Evolutionary conservation across 306 rosid genomes (phyloP).

Genomic region (Gleditsia sinensis): DNA sequence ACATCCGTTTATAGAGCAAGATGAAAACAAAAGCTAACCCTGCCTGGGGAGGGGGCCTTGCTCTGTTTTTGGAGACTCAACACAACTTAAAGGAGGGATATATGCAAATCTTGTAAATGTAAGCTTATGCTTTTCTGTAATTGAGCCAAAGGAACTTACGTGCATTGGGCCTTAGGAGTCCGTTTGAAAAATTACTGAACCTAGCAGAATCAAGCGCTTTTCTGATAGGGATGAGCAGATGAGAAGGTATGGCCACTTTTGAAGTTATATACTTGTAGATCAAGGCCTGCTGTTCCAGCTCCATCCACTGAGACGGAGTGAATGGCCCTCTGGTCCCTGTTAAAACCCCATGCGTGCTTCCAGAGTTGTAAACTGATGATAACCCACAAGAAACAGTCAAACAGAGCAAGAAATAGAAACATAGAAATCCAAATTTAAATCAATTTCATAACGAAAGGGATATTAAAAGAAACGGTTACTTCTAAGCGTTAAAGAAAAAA

Average conservation of each 20-base stretch:
- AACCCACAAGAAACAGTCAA: constrained; percentile 21
- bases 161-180: constrained; percentile 68
- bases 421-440: background rate
- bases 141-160: constrained; percentile 41
- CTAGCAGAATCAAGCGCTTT: constrained; percentile 82
- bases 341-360: constrained; percentile 61
- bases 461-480: background rate
- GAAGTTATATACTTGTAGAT: constrained; percentile 91
- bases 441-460: background rate
- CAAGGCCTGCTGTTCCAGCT: constrained; percentile 91
- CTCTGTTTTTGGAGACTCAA: background rate
- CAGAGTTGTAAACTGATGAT: constrained; percentile 55
- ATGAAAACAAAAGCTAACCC: background rate
- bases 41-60: no score
- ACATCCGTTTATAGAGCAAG: background rate
- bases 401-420: background rate
- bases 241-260: constrained; percentile 75
- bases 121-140: background rate
- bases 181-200: constrained; percentile 52
- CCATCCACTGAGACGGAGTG: constrained; percentile 97
- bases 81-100: background rate
- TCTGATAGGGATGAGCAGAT: constrained; percentile 78
- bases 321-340: constrained; percentile 64
- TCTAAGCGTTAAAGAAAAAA: background rate
- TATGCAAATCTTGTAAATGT: background rate